Evolutionary conservation across 1,139 yeast species (phyloP).

Genomic region (Candida dubliniensis): DNA sequence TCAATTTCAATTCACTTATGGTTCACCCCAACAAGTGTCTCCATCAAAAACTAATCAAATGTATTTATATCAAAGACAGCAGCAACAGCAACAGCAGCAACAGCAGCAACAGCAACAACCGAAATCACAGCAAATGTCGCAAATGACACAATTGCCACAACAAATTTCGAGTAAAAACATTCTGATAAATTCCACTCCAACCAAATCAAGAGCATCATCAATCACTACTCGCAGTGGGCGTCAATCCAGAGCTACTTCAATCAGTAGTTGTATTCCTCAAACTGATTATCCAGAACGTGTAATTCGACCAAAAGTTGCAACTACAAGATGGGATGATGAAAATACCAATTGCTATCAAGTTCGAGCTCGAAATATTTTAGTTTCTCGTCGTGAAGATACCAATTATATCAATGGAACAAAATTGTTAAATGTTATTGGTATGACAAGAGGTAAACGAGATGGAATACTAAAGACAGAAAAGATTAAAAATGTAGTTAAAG

Average conservation of each 20-base stretch:
- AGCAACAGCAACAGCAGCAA: constrained; percentile 3
- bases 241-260: constrained; percentile 19
- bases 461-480: constrained; percentile 66
- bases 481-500: constrained; percentile 45
- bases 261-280: constrained; percentile 15
- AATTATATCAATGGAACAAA: constrained; percentile 57
- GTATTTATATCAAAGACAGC: constrained; percentile 11
- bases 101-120: constrained; percentile 3
- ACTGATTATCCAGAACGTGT: constrained; percentile 17
- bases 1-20: constrained; percentile 12
- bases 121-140: not conserved
- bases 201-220: constrained; percentile 6
- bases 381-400: constrained; percentile 53
- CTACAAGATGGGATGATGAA: constrained; percentile 52
- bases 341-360: constrained; percentile 52
- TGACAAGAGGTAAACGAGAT: constrained; percentile 95
- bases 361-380: constrained; percentile 43
- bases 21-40: constrained; percentile 1
- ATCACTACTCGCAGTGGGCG: constrained; percentile 6
- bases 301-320: constrained; percentile 40
- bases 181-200: constrained; percentile 7
- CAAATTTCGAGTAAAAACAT: constrained; percentile 1
- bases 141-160: not conserved
- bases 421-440: constrained; percentile 84
- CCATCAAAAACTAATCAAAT: constrained; percentile 8